Evolutionary conservation across 2,329 filamentous ascomycete genomes (phyloP).

Genomic region (Elsinoe fawcettii): DNA sequence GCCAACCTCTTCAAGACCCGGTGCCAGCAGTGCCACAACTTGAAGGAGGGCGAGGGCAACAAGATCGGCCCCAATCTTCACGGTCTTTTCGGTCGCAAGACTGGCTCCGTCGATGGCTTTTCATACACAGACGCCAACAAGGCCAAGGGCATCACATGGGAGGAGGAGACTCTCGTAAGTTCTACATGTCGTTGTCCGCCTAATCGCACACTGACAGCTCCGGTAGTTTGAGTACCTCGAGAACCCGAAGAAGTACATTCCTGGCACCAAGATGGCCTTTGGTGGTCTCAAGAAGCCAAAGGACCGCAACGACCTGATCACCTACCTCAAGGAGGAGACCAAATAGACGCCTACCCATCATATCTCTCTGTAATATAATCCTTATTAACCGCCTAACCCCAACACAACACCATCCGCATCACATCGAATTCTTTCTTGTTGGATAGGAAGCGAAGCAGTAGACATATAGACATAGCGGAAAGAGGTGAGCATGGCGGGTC

Average conservation of each 20-base stretch:
- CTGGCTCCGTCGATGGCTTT: constrained; percentile 83
- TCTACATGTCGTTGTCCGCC: background rate
- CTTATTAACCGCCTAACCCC: constrained; percentile 17
- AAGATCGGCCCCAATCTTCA: constrained; percentile 96
- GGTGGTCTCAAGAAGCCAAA: constrained; percentile 99
- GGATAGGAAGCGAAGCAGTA: constrained; percentile 22
- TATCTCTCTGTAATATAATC: constrained; percentile 29
- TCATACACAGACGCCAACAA: constrained; percentile 99
- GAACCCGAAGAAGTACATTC: constrained; percentile 99
- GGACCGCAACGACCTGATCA: constrained; percentile 98
- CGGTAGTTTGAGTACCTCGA: constrained; percentile 93
- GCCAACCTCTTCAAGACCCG: constrained; percentile 98
- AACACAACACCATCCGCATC: constrained; percentile 28
- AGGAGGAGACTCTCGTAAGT: constrained; percentile 72
- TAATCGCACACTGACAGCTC: constrained; percentile 1
- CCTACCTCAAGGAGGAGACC: constrained; percentile 64
- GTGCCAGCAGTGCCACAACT: constrained; percentile 97
- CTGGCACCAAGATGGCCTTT: constrained; percentile 99
- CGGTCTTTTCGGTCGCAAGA: constrained; percentile 96
- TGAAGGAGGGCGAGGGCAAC: constrained; percentile 84
- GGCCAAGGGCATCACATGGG: constrained; percentile 85
- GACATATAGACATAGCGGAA: constrained; percentile 13
- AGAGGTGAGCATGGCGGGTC: background rate
- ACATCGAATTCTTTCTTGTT: constrained; percentile 34
- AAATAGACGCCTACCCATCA: constrained; percentile 45